Percentiles rank a stretch among this genome's conserved stretches.
Conservation (phyloP, 345 rosid species). For the Stellera chamaejasme region DNA sequence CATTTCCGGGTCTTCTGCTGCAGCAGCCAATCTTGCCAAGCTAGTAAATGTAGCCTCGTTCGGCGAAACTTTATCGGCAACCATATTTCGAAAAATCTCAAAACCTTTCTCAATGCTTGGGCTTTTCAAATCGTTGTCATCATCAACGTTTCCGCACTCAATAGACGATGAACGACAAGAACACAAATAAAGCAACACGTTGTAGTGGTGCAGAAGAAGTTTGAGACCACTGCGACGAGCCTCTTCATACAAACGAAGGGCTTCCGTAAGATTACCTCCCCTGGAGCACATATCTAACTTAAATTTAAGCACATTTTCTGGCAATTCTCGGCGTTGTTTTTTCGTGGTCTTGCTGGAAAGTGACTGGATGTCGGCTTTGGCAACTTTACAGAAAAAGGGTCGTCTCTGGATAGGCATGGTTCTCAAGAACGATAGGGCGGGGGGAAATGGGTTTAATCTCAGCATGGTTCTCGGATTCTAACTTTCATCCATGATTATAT, state of each 20-base stretch:
- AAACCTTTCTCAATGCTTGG: conserved; percentile 57
- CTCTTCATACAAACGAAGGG: conserved; percentile 76
- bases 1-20: conserved; percentile 75
- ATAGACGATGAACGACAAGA: conserved; percentile 32
- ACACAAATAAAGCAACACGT: conserved; percentile 71
- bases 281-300: conserved; percentile 69
- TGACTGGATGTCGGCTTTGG: conserved; percentile 23
- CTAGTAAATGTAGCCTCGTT: conserved; percentile 91
- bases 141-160: conserved; percentile 18
- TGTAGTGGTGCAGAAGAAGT: conserved; percentile 57
- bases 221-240: conserved; percentile 39
- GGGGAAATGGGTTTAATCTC: conserved; percentile 27
- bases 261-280: conserved; percentile 53
- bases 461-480: conserved; percentile 25
- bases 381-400: conserved; percentile 25
- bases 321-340: conserved; percentile 56
- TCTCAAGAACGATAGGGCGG: conserved; percentile 26
- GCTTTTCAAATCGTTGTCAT: conserved; percentile 16
- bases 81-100: conserved; percentile 75
- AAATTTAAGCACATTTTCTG: conserved; percentile 41
- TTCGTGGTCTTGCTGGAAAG: conserved; percentile 30
- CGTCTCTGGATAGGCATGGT: conserved; percentile 28
- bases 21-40: conserved; percentile 69
- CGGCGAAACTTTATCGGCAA: conserved; percentile 50
- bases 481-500: too few relatives aligned